These are phyloP conservation scores for Camellia japonica DNA, from an alignment of 148 eudicot genomes.

Conservation along the genomic window DNA sequence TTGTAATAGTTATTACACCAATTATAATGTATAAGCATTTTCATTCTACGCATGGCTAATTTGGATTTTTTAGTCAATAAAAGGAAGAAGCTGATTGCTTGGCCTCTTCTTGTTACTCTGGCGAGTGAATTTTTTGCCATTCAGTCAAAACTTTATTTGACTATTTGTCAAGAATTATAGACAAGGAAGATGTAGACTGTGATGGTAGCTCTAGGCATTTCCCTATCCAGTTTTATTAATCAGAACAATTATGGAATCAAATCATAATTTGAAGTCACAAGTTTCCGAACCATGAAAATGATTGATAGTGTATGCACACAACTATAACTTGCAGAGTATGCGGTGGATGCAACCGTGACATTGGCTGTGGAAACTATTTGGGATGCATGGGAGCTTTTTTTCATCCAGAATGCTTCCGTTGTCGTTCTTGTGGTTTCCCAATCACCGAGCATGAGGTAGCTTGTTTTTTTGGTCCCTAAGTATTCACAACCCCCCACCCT, in stretches of 20 bases:
- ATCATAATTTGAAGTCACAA: conserved; percentile 1
- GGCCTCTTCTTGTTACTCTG: not conserved
- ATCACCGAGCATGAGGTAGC: conserved; percentile 92
- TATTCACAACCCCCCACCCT: not conserved
- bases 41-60: not conserved
- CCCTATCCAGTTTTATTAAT: not conserved
- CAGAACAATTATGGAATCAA: not conserved
- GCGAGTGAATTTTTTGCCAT: not conserved
- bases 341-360: conserved; percentile 80
- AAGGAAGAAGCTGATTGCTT: conserved; percentile 7
- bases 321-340: conserved; percentile 58
- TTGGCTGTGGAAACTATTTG: conserved; percentile 76
- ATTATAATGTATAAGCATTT: not conserved
- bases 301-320: conserved; percentile 7
- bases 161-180: not conserved
- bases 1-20: not conserved
- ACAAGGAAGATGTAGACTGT: conserved; percentile 6
- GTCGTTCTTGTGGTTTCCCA: conserved; percentile 71
- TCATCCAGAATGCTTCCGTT: conserved; percentile 89
- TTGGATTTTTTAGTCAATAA: not conserved
- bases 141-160: not conserved
- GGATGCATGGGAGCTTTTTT: conserved; percentile 92
- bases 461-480: not conserved
- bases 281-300: not conserved
- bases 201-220: conserved; percentile 4